Evolutionary conservation across 2,329 filamentous ascomycete genomes (phyloP).

Genomic region (Epichloe festucae): DNA sequence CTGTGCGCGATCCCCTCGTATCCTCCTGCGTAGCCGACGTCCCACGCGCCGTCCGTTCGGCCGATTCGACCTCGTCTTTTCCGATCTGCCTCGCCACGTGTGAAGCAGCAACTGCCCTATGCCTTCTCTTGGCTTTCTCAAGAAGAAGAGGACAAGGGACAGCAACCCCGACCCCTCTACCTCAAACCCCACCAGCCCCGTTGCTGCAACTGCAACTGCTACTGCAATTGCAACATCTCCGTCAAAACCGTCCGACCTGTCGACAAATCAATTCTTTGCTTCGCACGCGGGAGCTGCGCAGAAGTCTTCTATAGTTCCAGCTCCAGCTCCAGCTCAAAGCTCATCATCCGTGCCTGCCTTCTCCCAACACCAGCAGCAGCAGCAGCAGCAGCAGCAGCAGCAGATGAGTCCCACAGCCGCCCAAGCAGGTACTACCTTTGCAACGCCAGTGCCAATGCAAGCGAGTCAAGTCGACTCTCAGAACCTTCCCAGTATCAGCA

Average conservation of each 20-base stretch:
- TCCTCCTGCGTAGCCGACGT: constrained; percentile 1
- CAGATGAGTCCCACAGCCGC: constrained; percentile 15
- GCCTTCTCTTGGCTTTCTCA: constrained; percentile 92
- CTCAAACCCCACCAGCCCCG: constrained; percentile 50
- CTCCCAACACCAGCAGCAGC: constrained; percentile 1
- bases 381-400: neutral
- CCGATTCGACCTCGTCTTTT: constrained; percentile 1
- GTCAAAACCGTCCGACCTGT: constrained; percentile 33
- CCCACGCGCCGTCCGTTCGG: neutral
- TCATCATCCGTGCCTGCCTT: constrained; percentile 7
- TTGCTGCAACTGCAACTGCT: constrained; percentile 31
- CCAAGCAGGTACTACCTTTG: constrained; percentile 14
- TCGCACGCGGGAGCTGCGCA: constrained; percentile 7
- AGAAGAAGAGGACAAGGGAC: constrained; percentile 98
- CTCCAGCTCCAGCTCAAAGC: constrained; percentile 2
- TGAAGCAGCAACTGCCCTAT: constrained; percentile 35
- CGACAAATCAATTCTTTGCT: constrained; percentile 15
- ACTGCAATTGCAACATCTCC: constrained; percentile 18
- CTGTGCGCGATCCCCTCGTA: constrained; percentile 1
- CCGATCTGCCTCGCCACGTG: constrained; percentile 4
- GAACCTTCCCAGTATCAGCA: constrained; percentile 69
- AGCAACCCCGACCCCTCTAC: constrained; percentile 58
- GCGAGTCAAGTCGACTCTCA: constrained; percentile 37
- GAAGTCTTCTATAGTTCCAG: constrained; percentile 7
- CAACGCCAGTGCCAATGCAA: constrained; percentile 14